Base-by-base conservation (phyloP, 768 basidiomycete genomes). In the Rhizopogon vinicolor region DNA sequence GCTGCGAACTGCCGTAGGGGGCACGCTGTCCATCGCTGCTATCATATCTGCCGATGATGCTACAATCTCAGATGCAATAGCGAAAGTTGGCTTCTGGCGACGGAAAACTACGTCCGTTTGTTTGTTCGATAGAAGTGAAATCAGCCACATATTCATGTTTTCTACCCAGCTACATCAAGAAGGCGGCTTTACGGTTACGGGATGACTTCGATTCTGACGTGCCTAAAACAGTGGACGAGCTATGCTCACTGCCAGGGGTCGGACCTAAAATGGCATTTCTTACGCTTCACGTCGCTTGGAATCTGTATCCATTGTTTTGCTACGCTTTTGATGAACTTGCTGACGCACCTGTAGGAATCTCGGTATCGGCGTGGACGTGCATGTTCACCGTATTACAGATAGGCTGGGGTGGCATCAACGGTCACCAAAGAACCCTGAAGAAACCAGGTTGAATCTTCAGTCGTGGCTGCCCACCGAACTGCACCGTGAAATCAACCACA, bases 251-350 rank as follows among this genome's bases (percentile, higher is more conserved):
- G 12, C 85, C 86, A 2, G 96, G 96, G 0, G 94, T 98, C 0
- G 96, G 96, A 0, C 96, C 94, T 0, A 98, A 99, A 70, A 97
- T 98, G 93, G 92, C 92, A 1, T 96, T 91, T 71, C 68, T 97
- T 37, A 75, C 85, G 2, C 76, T 96, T 2, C 93, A 93, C 60
- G 81, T 81, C 28, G 93, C 91, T 1, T 96, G 91, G 92, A 80
- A 88, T 59, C 58, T 91, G 89, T 91, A 63, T 22, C 13, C 12
- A 13, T 22, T 22, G 28, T 16, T 13, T 39, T 18, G 8, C 18
- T 39, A 37, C 35, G 6, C 18, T 8, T 16, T 41, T 18, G 22
- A n/a, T 44, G 19, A 35, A 51, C 44, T 45, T 9, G 3, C 51
- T 50, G 19, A 51, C 44, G 41, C 25, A 31, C n/a, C 46, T 37